Percentiles rank a stretch among this genome's conserved stretches.
Conservation (phyloP, 148 eudicot genomes). For the Nepenthes gracilis region DNA sequence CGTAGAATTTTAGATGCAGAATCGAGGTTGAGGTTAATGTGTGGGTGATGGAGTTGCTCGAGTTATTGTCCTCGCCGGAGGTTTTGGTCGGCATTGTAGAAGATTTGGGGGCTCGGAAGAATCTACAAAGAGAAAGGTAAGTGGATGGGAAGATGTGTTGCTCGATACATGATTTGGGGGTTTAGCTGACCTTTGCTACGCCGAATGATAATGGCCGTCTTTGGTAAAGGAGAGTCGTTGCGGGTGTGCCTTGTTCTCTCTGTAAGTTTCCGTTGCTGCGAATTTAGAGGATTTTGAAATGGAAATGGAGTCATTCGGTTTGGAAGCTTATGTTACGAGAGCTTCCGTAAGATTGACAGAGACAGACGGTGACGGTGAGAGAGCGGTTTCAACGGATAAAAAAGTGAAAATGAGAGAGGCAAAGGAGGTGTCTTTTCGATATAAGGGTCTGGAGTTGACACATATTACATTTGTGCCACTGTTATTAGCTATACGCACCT, state of each 20-base stretch:
- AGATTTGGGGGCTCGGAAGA: neutral
- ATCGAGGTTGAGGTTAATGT: slow-evolving; percentile 27
- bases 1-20: slow-evolving; percentile 49
- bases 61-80: slow-evolving; percentile 6
- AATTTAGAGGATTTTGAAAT: neutral
- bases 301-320: neutral
- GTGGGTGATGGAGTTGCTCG: slow-evolving; percentile 5
- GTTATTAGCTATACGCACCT: too few species aligned
- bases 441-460: too few species aligned
- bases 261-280: too few species aligned
- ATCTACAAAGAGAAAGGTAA: neutral
- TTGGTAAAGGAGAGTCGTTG: too few species aligned
- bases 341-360: neutral
- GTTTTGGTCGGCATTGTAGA: slow-evolving; percentile 18
- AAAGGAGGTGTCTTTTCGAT: too few species aligned
- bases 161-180: neutral
- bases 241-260: too few species aligned
- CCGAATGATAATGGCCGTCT: too few species aligned
- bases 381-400: too few species aligned
- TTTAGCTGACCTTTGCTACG: too few species aligned
- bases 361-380: too few species aligned
- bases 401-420: too few species aligned
- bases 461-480: too few species aligned
- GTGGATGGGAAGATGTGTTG: neutral
- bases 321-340: slow-evolving; percentile 1